Evolutionary conservation across 805 yeast genomes (phyloP).

Genomic region (Sugiyamaella floridensis): DNA sequence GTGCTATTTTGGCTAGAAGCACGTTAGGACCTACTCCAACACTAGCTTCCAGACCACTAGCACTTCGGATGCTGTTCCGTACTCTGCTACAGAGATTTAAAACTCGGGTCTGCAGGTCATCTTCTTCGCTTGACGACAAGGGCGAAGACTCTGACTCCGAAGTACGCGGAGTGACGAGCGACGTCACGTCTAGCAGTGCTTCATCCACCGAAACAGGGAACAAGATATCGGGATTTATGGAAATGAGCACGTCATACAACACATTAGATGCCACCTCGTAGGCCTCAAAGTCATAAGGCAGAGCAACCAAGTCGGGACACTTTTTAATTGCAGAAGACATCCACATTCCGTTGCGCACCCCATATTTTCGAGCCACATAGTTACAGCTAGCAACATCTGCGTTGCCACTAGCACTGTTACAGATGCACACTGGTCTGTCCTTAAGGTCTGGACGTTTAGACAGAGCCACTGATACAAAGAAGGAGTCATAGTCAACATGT

Average conservation of each 20-base stretch:
- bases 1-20: slow-evolving; percentile 67
- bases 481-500: slow-evolving; percentile 91
- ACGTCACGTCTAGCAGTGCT: slow-evolving; percentile 64
- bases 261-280: slow-evolving; percentile 60
- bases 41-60: slow-evolving; percentile 64
- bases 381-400: slow-evolving; percentile 92
- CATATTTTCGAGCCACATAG: slow-evolving; percentile 72
- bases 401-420: slow-evolving; percentile 35
- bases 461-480: slow-evolving; percentile 82
- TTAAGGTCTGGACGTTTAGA: slow-evolving; percentile 48
- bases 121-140: slow-evolving; percentile 2
- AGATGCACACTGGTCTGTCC: slow-evolving; percentile 56
- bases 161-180: slow-evolving; percentile 12
- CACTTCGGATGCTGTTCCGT: slow-evolving; percentile 35
- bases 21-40: slow-evolving; percentile 74
- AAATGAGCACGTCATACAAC: slow-evolving; percentile 55
- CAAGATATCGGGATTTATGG: slow-evolving; percentile 38
- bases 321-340: slow-evolving; percentile 51
- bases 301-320: slow-evolving; percentile 59
- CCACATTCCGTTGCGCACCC: slow-evolving; percentile 91
- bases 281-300: slow-evolving; percentile 67
- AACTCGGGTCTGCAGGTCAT: slow-evolving; percentile 24
- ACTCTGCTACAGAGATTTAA: slow-evolving; percentile 29
- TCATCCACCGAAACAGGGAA: slow-evolving; percentile 91
- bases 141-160: not conserved